Conservation (phyloP, 495 filamentous ascomycete genomes). For the Xylaria acuta region DNA sequence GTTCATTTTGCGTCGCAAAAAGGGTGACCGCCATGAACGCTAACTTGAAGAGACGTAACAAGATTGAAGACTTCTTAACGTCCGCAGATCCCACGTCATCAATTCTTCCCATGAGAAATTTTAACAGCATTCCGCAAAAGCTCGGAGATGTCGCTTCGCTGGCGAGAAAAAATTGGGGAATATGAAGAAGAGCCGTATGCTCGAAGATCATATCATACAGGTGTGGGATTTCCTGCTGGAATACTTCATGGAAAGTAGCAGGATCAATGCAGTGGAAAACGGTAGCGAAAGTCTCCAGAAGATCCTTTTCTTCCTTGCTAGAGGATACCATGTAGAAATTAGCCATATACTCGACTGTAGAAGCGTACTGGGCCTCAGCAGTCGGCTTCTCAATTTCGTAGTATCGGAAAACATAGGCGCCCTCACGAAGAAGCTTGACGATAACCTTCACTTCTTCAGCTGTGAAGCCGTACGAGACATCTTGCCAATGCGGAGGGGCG, state of each 20-base stretch:
- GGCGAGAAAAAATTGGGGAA: slow-evolving; percentile 97
- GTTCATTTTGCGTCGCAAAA: slow-evolving; percentile 93
- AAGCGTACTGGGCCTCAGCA: slow-evolving; percentile 74
- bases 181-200: slow-evolving; percentile 89
- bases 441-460: slow-evolving; percentile 97
- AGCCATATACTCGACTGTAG: slow-evolving; percentile 85
- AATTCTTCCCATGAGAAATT: slow-evolving; percentile 95
- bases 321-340: slow-evolving; percentile 92
- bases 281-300: slow-evolving; percentile 96
- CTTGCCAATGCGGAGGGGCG: slow-evolving; percentile 89
- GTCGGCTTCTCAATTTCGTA: slow-evolving; percentile 86
- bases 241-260: slow-evolving; percentile 97
- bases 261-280: slow-evolving; percentile 99
- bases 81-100: slow-evolving; percentile 93
- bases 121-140: slow-evolving; percentile 96
- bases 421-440: slow-evolving; percentile 96
- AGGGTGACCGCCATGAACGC: slow-evolving; percentile 99
- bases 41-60: slow-evolving; percentile 95
- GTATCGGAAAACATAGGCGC: slow-evolving; percentile 93
- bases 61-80: slow-evolving; percentile 85
- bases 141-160: slow-evolving; percentile 97
- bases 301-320: slow-evolving; percentile 94
- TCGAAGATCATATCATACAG: slow-evolving; percentile 98
- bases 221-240: slow-evolving; percentile 94
- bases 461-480: slow-evolving; percentile 95